These are phyloP conservation scores for Rugonectria rugulosa DNA, from an alignment of 2,329 filamentous ascomycete species.

Conservation along the genomic window DNA sequence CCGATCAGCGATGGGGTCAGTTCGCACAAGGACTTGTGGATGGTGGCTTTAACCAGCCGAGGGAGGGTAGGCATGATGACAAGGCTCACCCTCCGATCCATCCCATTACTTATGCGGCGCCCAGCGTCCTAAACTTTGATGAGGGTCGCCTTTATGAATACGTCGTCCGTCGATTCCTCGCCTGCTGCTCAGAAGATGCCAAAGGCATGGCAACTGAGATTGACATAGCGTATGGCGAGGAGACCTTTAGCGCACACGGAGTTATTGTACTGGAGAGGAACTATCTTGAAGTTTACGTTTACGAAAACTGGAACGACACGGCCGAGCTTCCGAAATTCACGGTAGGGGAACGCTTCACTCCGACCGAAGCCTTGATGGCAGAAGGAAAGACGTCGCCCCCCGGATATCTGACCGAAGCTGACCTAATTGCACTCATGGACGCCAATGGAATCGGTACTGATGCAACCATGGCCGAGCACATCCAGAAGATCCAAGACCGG, in stretches of 20 bases:
- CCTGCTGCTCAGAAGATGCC: conserved; percentile 95
- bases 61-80: conserved; percentile 88
- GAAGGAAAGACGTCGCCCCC: conserved; percentile 91
- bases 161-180: conserved; percentile 87
- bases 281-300: conserved; percentile 94
- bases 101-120: conserved; percentile 83
- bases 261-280: conserved; percentile 87
- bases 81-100: conserved; percentile 98
- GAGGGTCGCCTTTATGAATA: conserved; percentile 91
- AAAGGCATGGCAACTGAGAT: conserved; percentile 86
- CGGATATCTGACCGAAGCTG: conserved; percentile 89
- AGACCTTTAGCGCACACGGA: conserved; percentile 83
- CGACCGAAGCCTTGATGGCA: conserved; percentile 85
- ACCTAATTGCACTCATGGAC: conserved; percentile 96
- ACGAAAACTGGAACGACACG: conserved; percentile 95
- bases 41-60: conserved; percentile 81
- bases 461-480: conserved; percentile 99
- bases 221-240: conserved; percentile 83
- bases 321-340: conserved; percentile 81
- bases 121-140: conserved; percentile 67
- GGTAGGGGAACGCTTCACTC: conserved; percentile 83
- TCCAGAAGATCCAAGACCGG: conserved; percentile 90
- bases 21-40: conserved; percentile 80
- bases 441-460: conserved; percentile 98
- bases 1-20: conserved; percentile 77